Percentiles rank a stretch among this genome's conserved stretches.
Conservation (phyloP, 1,139 yeast species). For the Suhomyces guaymorum region DNA sequence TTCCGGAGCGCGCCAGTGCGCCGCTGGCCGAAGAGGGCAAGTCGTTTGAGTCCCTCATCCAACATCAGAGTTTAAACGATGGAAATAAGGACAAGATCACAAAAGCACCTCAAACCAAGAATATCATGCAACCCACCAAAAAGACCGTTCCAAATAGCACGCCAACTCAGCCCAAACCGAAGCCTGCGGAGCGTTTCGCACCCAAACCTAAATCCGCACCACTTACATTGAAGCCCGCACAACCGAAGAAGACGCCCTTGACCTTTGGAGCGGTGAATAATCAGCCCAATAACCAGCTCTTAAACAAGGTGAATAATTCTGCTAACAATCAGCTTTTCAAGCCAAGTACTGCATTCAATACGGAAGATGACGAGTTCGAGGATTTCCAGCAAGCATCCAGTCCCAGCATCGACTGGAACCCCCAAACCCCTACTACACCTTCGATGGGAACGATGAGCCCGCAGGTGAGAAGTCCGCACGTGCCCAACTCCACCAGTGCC, state of each 20-base stretch:
- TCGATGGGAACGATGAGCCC: slow-evolving; percentile 2
- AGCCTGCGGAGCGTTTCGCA: background rate
- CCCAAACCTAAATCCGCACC: slow-evolving; percentile 7
- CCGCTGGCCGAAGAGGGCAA: slow-evolving; percentile 11
- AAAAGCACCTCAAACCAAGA: slow-evolving; percentile 27
- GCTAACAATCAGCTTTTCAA: slow-evolving; percentile 24
- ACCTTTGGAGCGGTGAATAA: slow-evolving; percentile 29
- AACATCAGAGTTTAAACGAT: slow-evolving; percentile 34
- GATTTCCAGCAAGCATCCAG: slow-evolving; percentile 31
- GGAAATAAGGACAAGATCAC: slow-evolving; percentile 28
- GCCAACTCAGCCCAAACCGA: too few species aligned
- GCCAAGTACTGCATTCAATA: slow-evolving; percentile 20
- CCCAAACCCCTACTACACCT: slow-evolving; percentile 2
- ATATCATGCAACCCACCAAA: slow-evolving; percentile 16
- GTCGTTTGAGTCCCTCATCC: slow-evolving; percentile 35
- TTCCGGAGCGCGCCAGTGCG: slow-evolving; percentile 21
- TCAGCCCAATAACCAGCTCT: slow-evolving; percentile 15
- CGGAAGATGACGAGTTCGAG: slow-evolving; percentile 33
- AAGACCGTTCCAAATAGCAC: too few species aligned
- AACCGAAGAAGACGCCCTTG: slow-evolving; percentile 16
- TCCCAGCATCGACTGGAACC: slow-evolving; percentile 23
- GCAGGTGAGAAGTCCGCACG: slow-evolving; percentile 2
- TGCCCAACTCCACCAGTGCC: slow-evolving; percentile 1
- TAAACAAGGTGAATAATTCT: too few species aligned
- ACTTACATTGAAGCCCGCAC: slow-evolving; percentile 16